A percentile compares a stretch with the other conserved stretches of the same genome.
phyloP scores from a whole-genome alignment of 2,329 filamentous ascomycete genomes.

The Alternaria sp. region DNA sequence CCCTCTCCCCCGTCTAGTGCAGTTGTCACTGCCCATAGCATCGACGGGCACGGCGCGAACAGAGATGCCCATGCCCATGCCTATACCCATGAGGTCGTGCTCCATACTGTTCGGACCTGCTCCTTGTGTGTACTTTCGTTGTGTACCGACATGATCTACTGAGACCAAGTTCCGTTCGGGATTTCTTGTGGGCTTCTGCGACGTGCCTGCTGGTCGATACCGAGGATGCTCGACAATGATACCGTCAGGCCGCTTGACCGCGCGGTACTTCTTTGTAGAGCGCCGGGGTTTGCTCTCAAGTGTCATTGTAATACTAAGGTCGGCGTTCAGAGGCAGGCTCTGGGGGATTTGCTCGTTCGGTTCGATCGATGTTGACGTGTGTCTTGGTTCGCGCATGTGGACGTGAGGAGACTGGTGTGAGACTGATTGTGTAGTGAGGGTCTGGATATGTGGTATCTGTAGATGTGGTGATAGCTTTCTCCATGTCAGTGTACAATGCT shows the following conservation, averaged over 20 bases:
- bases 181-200: background rate
- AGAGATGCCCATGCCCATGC: background rate
- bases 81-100: background rate
- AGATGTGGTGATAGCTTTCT: background rate
- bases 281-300: conserved; percentile 2
- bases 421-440: background rate
- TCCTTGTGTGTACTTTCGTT: background rate
- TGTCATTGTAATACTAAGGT: conserved; percentile 4
- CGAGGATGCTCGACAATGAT: conserved; percentile 24
- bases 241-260: conserved; percentile 21
- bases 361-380: background rate
- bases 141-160: background rate
- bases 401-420: background rate
- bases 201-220: conserved; percentile 13
- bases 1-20: background rate
- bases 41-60: background rate
- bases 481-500: background rate
- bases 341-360: background rate
- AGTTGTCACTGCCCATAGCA: background rate
- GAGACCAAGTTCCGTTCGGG: conserved; percentile 3
- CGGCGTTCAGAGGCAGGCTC: background rate
- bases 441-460: background rate
- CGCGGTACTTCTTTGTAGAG: conserved; percentile 15
- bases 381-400: background rate
- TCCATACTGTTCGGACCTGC: background rate